Base-by-base conservation (phyloP, 805 yeast genomes). In the Jamesozyma lodderae region DNA sequence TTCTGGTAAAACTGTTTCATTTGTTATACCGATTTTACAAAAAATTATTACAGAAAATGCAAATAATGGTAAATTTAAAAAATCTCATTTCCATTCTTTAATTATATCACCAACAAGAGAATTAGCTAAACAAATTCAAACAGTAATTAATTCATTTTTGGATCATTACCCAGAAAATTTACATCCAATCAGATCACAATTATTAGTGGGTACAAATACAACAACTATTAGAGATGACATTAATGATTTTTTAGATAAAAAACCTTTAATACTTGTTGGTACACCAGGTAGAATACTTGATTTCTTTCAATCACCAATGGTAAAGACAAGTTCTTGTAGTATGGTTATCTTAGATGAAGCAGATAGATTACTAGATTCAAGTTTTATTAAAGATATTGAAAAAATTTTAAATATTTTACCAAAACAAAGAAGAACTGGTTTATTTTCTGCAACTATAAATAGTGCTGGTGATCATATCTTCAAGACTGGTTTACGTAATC, bases 1-100 rank as follows among this genome's bases (percentile, higher is more conserved):
- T 0, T 87, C 96, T 0, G 98, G 98, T n/a, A 92, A 92, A 57
- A 92, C 98, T 0, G 59, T 88, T n/a, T 81, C 96, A 3, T 92
- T 83, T 64, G 75, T 79, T 4, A 69, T 92, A 2, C 98, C 98
- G 0, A 71, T 83, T 1, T 52, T 87, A 4, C 90, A 87, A 49
- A 79, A 77, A 47, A 60, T 87, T 6, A 42, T 69, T 5, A 52
- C 55, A 3, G 64, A 59, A 22, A 62, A 61, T 17, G 63, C 62
- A 3, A 48, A 47, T 29, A 36, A 49, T 8, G n/a, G 42, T 4
- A 49, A 41, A 17, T 51, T 72, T 16, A 70, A 67, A 41, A 71
- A 69, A 44, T 94, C 92, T 9, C 79, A 79, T 43, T 73, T 85
- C 55, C 72, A 77, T 41, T 83, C 83, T 0, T 60, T 90, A 2